Evolutionary conservation across 2,329 filamentous ascomycete species (phyloP).

Genomic region (Amylocarpus encephaloides): DNA sequence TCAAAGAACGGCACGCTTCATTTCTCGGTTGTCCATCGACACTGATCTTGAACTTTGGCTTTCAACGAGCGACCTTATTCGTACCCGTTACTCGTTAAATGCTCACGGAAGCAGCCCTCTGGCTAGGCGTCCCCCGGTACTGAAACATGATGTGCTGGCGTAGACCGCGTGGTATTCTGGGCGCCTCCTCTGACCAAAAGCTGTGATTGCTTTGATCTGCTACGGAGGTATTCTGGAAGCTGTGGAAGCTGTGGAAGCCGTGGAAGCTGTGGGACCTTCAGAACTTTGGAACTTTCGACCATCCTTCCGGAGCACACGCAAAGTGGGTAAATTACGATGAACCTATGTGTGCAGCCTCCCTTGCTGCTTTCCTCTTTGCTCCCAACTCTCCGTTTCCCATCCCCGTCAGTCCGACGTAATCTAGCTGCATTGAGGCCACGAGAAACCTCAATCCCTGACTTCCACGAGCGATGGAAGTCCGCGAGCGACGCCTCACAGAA

Average conservation of each 20-base stretch:
- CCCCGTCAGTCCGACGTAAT: neutral
- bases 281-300: neutral
- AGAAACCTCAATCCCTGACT: slow-evolving; percentile 11
- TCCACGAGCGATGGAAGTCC: slow-evolving; percentile 7
- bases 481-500: slow-evolving; percentile 1
- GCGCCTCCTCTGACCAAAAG: too few relatives aligned
- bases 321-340: slow-evolving; percentile 3
- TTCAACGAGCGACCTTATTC: too few relatives aligned
- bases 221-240: neutral
- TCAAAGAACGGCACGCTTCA: too few relatives aligned
- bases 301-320: neutral
- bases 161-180: too few relatives aligned
- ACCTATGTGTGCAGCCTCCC: neutral
- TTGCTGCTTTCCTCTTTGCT: neutral
- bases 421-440: slow-evolving; percentile 2
- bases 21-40: too few relatives aligned
- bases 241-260: too few relatives aligned
- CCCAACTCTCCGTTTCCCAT: slow-evolving; percentile 17
- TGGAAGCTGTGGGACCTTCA: neutral
- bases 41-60: too few relatives aligned
- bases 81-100: too few relatives aligned
- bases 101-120: too few relatives aligned
- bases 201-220: too few relatives aligned
- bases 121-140: too few relatives aligned
- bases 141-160: too few relatives aligned